A percentile compares a stretch with the other conserved stretches of the same genome.
phyloP scores from a whole-genome alignment of 2,329 filamentous ascomycete genomes.

The Drechmeria coniospora region DNA sequence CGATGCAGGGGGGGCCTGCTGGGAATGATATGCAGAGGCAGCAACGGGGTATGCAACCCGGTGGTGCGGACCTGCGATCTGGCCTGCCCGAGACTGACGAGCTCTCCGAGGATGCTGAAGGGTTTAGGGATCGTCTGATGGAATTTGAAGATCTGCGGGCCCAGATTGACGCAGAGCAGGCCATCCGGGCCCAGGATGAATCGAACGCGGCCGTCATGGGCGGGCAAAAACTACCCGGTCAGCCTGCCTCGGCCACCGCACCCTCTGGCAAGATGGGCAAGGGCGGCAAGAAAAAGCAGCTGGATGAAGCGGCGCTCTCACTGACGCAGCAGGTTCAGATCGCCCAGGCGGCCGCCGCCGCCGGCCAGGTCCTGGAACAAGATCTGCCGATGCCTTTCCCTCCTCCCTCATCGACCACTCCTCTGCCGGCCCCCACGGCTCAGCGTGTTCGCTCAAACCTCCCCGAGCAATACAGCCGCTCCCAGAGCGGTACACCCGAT shows the following conservation, averaged over 20 bases:
- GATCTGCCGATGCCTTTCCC: constrained; percentile 66
- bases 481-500: constrained; percentile 65
- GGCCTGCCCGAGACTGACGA: constrained; percentile 35
- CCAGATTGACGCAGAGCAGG: constrained; percentile 47
- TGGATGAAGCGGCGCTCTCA: constrained; percentile 35
- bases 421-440: constrained; percentile 75
- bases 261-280: constrained; percentile 2
- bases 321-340: constrained; percentile 76
- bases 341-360: constrained; percentile 36
- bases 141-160: constrained; percentile 70
- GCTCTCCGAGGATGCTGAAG: constrained; percentile 38
- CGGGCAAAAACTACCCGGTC: constrained; percentile 1
- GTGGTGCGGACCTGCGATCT: constrained; percentile 21
- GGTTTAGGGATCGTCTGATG: constrained; percentile 56
- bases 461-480: constrained; percentile 56
- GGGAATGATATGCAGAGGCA: constrained; percentile 1
- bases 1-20: constrained; percentile 10
- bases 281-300: constrained; percentile 13
- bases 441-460: constrained; percentile 74
- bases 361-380: constrained; percentile 30
- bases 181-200: constrained; percentile 9
- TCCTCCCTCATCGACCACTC: constrained; percentile 60
- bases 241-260: constrained; percentile 2
- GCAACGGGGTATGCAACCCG: constrained; percentile 19
- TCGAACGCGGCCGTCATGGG: background rate